These are phyloP conservation scores for Polysphondylium violaceum DNA, from an alignment of 78 protist species.

Conservation along the genomic window DNA sequence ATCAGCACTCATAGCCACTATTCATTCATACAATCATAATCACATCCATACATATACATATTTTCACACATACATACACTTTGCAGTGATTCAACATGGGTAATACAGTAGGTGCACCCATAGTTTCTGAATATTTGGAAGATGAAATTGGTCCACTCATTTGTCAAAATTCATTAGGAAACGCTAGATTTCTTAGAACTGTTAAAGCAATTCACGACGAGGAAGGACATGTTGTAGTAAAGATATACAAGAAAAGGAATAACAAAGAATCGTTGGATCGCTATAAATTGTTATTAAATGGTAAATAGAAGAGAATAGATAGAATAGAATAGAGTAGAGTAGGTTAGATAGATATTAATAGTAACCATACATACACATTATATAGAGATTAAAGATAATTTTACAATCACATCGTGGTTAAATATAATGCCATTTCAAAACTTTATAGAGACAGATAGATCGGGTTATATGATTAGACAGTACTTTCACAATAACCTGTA, in stretches of 20 bases:
- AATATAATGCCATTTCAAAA: conserved; percentile 88
- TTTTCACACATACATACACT: too few species aligned
- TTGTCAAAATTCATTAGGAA: conserved; percentile 62
- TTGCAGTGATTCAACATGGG: too few species aligned
- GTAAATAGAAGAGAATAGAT: neutral
- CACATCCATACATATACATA: too few species aligned
- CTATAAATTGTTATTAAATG: conserved; percentile 54
- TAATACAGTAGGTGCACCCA: conserved; percentile 76
- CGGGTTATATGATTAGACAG: conserved; percentile 90
- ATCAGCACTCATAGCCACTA: too few species aligned
- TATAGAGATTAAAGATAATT: conserved; percentile 45
- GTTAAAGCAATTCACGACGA: conserved; percentile 65
- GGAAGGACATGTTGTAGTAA: conserved; percentile 86
- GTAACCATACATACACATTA: neutral
- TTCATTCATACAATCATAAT: too few species aligned
- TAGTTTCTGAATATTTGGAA: conserved; percentile 57
- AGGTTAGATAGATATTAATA: neutral
- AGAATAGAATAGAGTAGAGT: neutral
- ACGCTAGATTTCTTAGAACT: conserved; percentile 82
- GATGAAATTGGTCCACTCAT: conserved; percentile 76
- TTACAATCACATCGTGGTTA: conserved; percentile 17
- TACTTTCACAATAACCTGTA: conserved; percentile 71
- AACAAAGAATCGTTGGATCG: conserved; percentile 16
- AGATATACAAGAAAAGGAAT: conserved; percentile 84
- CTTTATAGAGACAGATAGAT: conserved; percentile 83